Percentiles rank a stretch among this genome's conserved stretches.
phyloP scores from a whole-genome alignment of 371 early-diverging fungal species.

The Coemansia linderi region DNA sequence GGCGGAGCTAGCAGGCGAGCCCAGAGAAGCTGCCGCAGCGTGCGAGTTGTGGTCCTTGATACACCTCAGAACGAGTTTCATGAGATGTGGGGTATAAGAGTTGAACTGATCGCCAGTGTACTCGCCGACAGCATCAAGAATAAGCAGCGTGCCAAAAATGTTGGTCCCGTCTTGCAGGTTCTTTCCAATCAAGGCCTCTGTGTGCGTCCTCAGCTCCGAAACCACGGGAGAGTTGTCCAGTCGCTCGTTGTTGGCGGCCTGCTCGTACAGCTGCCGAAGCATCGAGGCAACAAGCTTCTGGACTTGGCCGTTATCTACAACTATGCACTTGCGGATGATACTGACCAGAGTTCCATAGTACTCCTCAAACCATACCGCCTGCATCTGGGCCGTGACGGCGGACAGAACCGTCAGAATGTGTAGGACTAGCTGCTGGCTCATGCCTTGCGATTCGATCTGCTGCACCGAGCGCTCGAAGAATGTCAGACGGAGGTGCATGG shows the following conservation, averaged over 20 bases:
- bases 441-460: constrained; percentile 51
- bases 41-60: constrained; percentile 69
- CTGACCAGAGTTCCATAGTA: constrained; percentile 41
- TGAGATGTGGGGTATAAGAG: constrained; percentile 71
- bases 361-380: constrained; percentile 55
- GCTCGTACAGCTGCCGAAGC: constrained; percentile 48
- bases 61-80: constrained; percentile 80
- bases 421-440: constrained; percentile 50
- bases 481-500: constrained; percentile 52
- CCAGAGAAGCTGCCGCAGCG: constrained; percentile 19
- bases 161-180: constrained; percentile 71
- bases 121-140: constrained; percentile 73
- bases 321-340: constrained; percentile 47
- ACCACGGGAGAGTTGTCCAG: constrained; percentile 57
- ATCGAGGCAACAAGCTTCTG: constrained; percentile 45
- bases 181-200: constrained; percentile 67
- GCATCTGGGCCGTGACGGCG: constrained; percentile 50
- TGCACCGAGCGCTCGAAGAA: constrained; percentile 56
- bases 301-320: constrained; percentile 47
- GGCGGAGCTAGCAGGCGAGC: constrained; percentile 5
- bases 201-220: constrained; percentile 59
- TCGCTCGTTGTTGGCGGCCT: constrained; percentile 47
- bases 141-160: constrained; percentile 68
- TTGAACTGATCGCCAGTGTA: constrained; percentile 71
- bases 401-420: constrained; percentile 52